Evolutionary conservation across 805 yeast genomes (phyloP).

Genomic region (Ogataea wickerhamii): DNA sequence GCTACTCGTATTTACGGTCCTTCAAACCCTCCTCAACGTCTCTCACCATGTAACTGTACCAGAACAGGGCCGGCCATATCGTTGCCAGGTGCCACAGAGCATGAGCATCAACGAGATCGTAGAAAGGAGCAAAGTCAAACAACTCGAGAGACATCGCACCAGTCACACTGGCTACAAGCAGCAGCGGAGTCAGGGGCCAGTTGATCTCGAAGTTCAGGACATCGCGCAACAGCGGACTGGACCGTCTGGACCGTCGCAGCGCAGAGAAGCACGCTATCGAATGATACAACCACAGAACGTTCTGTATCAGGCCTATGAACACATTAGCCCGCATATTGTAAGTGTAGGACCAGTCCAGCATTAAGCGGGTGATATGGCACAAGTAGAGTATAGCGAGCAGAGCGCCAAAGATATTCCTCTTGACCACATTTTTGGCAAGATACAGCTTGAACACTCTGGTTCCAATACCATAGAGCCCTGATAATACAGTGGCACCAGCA

Average conservation of each 20-base stretch:
- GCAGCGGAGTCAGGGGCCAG: conserved; percentile 51
- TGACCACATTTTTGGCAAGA: conserved; percentile 23
- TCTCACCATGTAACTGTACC: conserved; percentile 59
- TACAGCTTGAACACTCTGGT: conserved; percentile 62
- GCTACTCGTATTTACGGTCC: conserved; percentile 28
- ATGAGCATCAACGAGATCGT: conserved; percentile 80
- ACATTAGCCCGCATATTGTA: conserved; percentile 93
- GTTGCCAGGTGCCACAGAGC: conserved; percentile 92
- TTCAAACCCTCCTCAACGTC: conserved; percentile 38
- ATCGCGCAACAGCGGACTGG: conserved; percentile 18
- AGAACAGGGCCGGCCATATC: conserved; percentile 68
- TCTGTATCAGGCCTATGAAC: conserved; percentile 71
- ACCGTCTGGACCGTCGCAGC: conserved; percentile 14
- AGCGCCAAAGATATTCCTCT: conserved; percentile 36
- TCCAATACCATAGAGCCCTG: conserved; percentile 69
- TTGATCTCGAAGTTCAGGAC: conserved; percentile 27
- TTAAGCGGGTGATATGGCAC: conserved; percentile 63
- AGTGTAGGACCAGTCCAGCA: conserved; percentile 80
- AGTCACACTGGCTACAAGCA: conserved; percentile 49
- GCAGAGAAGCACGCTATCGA: conserved; percentile 31
- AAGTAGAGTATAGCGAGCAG: conserved; percentile 50
- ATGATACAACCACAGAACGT: conserved; percentile 47
- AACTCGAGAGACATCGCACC: conserved; percentile 86
- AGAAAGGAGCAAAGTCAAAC: conserved; percentile 79
- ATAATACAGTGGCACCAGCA: conserved; percentile 84